Percentiles rank a stretch among this genome's conserved stretches.
These are phyloP conservation scores for Myxozyma mucilagina DNA, from an alignment of 805 yeast genomes.

Conservation along the genomic window DNA sequence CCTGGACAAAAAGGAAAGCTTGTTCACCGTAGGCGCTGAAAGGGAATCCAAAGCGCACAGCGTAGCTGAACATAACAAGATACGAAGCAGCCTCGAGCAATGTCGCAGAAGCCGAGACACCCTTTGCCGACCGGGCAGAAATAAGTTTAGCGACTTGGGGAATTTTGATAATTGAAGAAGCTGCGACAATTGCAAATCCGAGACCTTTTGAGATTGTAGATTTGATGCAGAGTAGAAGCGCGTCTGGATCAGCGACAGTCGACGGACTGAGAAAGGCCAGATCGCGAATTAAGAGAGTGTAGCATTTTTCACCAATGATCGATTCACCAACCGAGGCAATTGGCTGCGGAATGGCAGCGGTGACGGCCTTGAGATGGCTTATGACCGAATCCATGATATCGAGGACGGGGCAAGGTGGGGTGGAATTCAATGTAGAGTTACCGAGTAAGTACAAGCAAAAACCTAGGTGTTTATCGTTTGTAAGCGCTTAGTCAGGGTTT, in stretches of 20 bases:
- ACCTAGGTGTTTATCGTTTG: too few species aligned
- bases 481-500: too few species aligned
- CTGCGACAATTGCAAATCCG: slow-evolving; percentile 43
- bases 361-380: background rate
- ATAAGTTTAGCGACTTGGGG: slow-evolving; percentile 47
- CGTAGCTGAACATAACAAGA: slow-evolving; percentile 43
- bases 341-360: slow-evolving; percentile 27
- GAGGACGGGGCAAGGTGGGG: background rate
- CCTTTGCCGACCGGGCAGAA: slow-evolving; percentile 40
- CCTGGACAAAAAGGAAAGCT: slow-evolving; percentile 43
- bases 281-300: slow-evolving; percentile 31
- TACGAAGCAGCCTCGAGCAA: slow-evolving; percentile 43
- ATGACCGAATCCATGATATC: background rate
- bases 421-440: background rate
- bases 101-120: slow-evolving; percentile 41
- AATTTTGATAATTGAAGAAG: slow-evolving; percentile 44
- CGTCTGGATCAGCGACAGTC: slow-evolving; percentile 16
- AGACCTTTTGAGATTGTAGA: slow-evolving; percentile 41
- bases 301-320: slow-evolving; percentile 34
- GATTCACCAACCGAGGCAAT: slow-evolving; percentile 30
- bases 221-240: slow-evolving; percentile 34
- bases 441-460: background rate
- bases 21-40: slow-evolving; percentile 47
- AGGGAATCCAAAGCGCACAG: slow-evolving; percentile 42
- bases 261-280: slow-evolving; percentile 34